phyloP scores from a whole-genome alignment of 192 early-diverging fungal species.

The Lunasporangiospora selenospora region DNA sequence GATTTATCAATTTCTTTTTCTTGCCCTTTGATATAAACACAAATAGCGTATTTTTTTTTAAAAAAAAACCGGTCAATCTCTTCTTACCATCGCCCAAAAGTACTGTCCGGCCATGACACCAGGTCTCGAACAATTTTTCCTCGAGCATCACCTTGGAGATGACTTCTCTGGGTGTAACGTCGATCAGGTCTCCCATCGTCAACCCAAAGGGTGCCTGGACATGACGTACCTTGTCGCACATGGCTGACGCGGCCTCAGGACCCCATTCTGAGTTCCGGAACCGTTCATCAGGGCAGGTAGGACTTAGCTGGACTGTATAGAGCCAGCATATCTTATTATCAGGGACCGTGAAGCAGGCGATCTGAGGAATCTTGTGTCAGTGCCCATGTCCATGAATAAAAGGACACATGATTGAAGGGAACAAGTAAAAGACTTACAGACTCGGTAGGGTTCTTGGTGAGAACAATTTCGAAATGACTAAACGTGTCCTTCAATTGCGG shows the following conservation, averaged over 20 bases:
- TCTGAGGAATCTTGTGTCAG: no score
- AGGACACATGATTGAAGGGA: not conserved
- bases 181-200: constrained; percentile 29
- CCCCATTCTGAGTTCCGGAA: constrained; percentile 43
- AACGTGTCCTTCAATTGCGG: constrained; percentile 7
- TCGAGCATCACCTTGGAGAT: constrained; percentile 45
- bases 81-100: constrained; percentile 36
- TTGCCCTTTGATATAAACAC: no score
- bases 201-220: constrained; percentile 29
- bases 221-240: constrained; percentile 29
- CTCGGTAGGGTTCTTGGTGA: constrained; percentile 24
- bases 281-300: constrained; percentile 2
- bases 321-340: constrained; percentile 35
- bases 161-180: constrained; percentile 14
- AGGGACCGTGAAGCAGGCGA: constrained; percentile 30
- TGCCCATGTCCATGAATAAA: not conserved
- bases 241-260: constrained; percentile 19
- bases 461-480: constrained; percentile 24
- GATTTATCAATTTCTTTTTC: no score
- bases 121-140: constrained; percentile 33
- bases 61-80: no score
- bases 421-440: constrained; percentile 11
- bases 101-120: constrained; percentile 18
- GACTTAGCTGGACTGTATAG: constrained; percentile 12
- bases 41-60: no score